Conservation (phyloP, 2,329 filamentous ascomycete species). For the Thelonectria discophora region DNA sequence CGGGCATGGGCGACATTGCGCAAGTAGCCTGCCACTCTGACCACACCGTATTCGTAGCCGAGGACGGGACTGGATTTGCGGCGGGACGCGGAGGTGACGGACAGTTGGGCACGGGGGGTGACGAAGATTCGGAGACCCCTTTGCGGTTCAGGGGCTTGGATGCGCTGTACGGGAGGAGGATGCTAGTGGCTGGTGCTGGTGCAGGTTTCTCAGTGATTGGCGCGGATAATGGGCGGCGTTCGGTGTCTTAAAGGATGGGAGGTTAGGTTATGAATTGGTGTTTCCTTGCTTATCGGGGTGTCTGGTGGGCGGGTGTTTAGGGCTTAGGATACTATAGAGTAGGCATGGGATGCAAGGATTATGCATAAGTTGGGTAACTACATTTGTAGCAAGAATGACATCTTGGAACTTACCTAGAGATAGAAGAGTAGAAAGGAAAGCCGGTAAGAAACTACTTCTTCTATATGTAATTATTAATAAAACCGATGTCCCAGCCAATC, state of each 20-base stretch:
- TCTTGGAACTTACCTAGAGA: too few species aligned
- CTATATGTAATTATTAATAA: too few species aligned
- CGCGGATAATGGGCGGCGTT: background rate
- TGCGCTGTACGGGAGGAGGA: background rate
- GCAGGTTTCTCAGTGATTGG: conserved; percentile 12
- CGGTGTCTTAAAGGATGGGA: background rate
- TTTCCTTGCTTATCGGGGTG: too few species aligned
- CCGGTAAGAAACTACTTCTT: too few species aligned
- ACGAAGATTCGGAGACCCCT: conserved; percentile 63
- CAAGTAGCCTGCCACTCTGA: conserved; percentile 68
- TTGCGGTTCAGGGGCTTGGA: conserved; percentile 4
- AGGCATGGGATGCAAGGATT: too few species aligned
- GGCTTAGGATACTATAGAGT: too few species aligned
- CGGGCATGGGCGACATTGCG: conserved; percentile 60
- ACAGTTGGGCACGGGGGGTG: conserved; percentile 75
- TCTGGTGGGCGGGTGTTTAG: too few species aligned
- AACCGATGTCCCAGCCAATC: too few species aligned
- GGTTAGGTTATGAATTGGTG: too few species aligned
- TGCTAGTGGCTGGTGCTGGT: conserved; percentile 17
- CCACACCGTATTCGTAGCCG: conserved; percentile 71
- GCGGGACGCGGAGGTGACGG: conserved; percentile 78
- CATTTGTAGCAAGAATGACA: too few species aligned
- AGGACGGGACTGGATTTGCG: conserved; percentile 58
- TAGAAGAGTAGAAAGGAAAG: too few species aligned
- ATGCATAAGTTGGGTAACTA: too few species aligned